Evolutionary conservation across 768 basidiomycete genomes (phyloP), one percentile per base, ranked within the genome.

Genomic region (Mycena venus): DNA sequence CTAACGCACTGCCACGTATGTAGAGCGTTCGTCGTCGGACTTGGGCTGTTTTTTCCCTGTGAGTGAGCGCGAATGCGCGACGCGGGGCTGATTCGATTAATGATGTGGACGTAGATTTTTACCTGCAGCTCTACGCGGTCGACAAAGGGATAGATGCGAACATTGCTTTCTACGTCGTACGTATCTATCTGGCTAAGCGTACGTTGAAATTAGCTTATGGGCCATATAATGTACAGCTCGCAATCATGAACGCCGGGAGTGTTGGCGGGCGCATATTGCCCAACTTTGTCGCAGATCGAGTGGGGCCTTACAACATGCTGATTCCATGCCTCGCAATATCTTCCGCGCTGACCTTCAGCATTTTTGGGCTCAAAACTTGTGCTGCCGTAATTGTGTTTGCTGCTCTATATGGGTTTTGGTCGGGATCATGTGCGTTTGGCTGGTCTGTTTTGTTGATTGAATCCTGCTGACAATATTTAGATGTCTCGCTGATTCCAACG

Each of bases 401-500:
- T 11, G 51, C 44, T 12, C 47, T 68, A 5, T 73, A 73, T 32
- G 72, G 72, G 0, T 73, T 73, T 31, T 73, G 72, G 72, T 73
- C 72, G 11, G 72, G 72, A 34, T 73, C 72, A 55, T 73, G 72
- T 73, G 32, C 0, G 61, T 15, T 23, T 5, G 1, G 14, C 21
- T 51, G n/a, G 11, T 32, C 29, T 56, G 25, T 31, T 44, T 23
- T 25, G 7, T 55, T 44, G 11, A 5, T 38, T 11, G 23, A 31
- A 1, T n/a, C 15, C 38, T 44, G 51, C 36, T n/a, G n/a, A 32
- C 23, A n/a, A 36, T 27, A 6, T 25, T 23, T 49, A 86, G 87
- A 87, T 72, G 82, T 87, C 23, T 85, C 85, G 8, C 79, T 86
- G 2, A 83, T 85, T 42, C 86, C 87, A 0, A 83, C 85, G 1